Conservation (phyloP, 345 rosid genomes). For the Pugionium dolabratum region DNA sequence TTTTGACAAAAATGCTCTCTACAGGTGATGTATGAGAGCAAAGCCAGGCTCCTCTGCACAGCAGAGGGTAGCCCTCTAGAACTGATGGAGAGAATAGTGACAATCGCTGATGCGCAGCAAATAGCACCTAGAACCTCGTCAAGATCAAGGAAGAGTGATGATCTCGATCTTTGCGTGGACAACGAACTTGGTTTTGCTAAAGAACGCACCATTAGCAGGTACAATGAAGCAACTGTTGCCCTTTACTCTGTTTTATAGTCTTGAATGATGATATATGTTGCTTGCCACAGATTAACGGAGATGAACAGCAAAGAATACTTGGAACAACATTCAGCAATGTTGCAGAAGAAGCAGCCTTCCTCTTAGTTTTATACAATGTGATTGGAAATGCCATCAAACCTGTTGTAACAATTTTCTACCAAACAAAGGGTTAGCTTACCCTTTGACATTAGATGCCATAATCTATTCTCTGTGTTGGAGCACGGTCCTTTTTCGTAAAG, state of each 20-base stretch:
- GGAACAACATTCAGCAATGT: slow-evolving; percentile 57
- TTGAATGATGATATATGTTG: slow-evolving; percentile 3
- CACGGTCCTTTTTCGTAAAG: slow-evolving; percentile 1
- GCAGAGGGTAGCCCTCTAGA: slow-evolving; percentile 84
- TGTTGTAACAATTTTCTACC: slow-evolving; percentile 22
- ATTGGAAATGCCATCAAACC: slow-evolving; percentile 17
- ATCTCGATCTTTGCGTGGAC: slow-evolving; percentile 81
- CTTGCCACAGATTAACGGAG: slow-evolving; percentile 69
- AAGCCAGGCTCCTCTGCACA: slow-evolving; percentile 74
- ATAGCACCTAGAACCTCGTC: slow-evolving; percentile 83
- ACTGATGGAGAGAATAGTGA: slow-evolving; percentile 68
- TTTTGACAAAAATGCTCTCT: slow-evolving; percentile 13
- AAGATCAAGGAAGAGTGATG: slow-evolving; percentile 81
- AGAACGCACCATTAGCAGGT: slow-evolving; percentile 98
- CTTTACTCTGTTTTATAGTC: slow-evolving; percentile 6
- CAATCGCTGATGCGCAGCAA: slow-evolving; percentile 70
- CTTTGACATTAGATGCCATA: slow-evolving; percentile 2
- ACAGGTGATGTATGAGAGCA: slow-evolving; percentile 95
- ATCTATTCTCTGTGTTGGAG: slow-evolving; percentile 9
- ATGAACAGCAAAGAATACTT: slow-evolving; percentile 97
- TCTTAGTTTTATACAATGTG: slow-evolving; percentile 17
- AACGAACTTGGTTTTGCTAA: slow-evolving; percentile 94
- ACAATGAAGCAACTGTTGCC: slow-evolving; percentile 8
- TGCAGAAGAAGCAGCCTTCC: slow-evolving; percentile 25
- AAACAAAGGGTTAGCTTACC: slow-evolving; percentile 18